phyloP scores from a whole-genome alignment of 768 basidiomycete species.

The Boletus fagicola region DNA sequence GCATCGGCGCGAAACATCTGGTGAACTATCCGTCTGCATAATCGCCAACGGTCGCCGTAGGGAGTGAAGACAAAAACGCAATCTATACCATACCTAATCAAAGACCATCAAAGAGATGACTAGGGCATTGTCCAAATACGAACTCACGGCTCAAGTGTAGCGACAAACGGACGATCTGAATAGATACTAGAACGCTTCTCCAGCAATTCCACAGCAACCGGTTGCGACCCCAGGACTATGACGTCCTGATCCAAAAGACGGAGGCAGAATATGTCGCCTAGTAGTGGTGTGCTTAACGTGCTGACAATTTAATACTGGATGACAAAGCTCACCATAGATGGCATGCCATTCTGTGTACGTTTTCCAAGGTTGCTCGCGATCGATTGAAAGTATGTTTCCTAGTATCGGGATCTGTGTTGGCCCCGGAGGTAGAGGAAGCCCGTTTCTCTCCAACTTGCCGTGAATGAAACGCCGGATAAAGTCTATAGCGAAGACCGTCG shows the following conservation, averaged over 20 bases:
- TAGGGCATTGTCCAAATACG: too few species aligned
- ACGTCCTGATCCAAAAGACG: not conserved
- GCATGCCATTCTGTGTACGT: not conserved
- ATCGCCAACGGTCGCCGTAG: slow-evolving; percentile 8
- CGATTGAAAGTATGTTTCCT: not conserved
- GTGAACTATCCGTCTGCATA: slow-evolving; percentile 5
- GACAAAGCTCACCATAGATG: not conserved
- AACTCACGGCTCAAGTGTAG: not conserved
- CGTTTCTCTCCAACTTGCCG: not conserved
- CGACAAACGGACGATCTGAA: not conserved
- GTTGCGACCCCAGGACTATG: not conserved
- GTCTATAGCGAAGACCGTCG: not conserved
- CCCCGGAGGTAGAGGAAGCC: not conserved
- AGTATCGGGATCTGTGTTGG: not conserved
- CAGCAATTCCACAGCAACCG: not conserved
- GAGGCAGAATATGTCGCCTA: not conserved
- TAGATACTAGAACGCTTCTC: not conserved
- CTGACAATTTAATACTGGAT: not conserved
- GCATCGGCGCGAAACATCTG: not conserved
- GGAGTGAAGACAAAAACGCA: slow-evolving; percentile 5
- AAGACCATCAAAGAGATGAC: not conserved
- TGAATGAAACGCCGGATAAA: not conserved
- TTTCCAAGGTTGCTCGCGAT: not conserved
- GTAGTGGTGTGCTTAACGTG: not conserved
- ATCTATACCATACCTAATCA: slow-evolving; percentile 8